Evolutionary conservation across 1,284 basidiomycete species (phyloP).

Genomic region (Leccinum fallax): DNA sequence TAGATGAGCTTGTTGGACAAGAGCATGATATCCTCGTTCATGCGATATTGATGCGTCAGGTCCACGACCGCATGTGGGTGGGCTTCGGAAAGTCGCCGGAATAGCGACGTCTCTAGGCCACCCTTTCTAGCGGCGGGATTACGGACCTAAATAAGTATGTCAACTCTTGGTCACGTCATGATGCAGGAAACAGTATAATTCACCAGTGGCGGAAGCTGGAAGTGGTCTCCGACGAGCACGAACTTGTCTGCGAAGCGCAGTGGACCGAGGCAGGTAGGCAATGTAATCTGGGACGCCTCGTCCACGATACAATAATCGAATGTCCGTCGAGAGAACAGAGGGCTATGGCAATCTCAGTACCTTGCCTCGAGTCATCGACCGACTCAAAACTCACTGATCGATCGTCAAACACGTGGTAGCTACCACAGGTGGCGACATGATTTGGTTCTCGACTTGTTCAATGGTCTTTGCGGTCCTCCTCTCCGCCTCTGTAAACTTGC

Average conservation of each 20-base stretch:
- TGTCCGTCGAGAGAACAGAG: slow-evolving; percentile 78
- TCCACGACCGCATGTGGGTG: slow-evolving; percentile 85
- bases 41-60: slow-evolving; percentile 89
- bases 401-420: slow-evolving; percentile 94
- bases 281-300: slow-evolving; percentile 96
- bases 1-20: slow-evolving; percentile 93
- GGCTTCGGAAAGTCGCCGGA: slow-evolving; percentile 84
- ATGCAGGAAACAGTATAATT: slow-evolving; percentile 18
- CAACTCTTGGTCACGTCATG: neutral
- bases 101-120: slow-evolving; percentile 89
- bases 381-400: slow-evolving; percentile 73
- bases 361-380: neutral
- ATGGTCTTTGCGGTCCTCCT: slow-evolving; percentile 60
- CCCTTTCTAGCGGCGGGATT: slow-evolving; percentile 79
- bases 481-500: slow-evolving; percentile 67
- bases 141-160: slow-evolving; percentile 61
- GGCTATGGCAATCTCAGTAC: slow-evolving; percentile 46
- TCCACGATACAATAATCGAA: slow-evolving; percentile 99
- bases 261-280: slow-evolving; percentile 95
- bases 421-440: slow-evolving; percentile 89
- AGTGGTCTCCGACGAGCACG: slow-evolving; percentile 95
- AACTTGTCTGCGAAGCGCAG: slow-evolving; percentile 89
- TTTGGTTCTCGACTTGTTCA: slow-evolving; percentile 76
- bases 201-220: slow-evolving; percentile 93
- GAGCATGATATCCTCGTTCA: slow-evolving; percentile 97